These are phyloP conservation scores for Cytospora piceicola DNA, from an alignment of 2,329 filamentous ascomycete species.

Conservation along the genomic window DNA sequence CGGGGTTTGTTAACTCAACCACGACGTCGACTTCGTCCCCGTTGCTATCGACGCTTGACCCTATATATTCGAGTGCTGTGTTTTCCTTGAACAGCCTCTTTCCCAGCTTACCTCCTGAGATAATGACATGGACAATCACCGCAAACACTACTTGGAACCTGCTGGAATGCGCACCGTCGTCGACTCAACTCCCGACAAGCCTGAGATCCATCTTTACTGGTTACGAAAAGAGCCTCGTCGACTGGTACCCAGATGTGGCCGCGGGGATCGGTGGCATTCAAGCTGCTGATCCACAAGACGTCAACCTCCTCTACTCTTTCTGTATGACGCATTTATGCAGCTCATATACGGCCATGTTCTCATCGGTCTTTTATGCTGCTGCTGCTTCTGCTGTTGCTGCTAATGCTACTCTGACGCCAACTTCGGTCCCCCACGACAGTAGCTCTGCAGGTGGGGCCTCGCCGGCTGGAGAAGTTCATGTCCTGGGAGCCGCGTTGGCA, in stretches of 20 bases:
- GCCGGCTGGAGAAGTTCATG: neutral
- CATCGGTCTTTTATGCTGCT: neutral
- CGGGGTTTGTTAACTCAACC: neutral
- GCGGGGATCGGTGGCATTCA: neutral
- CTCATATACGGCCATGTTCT: neutral
- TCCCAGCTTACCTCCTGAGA: neutral
- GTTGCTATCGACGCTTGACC: neutral
- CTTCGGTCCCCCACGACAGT: neutral
- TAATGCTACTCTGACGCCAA: neutral
- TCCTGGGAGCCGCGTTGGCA: neutral
- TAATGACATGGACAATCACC: neutral
- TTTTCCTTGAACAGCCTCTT: neutral
- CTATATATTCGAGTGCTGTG: neutral
- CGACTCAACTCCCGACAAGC: neutral
- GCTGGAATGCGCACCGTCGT: neutral
- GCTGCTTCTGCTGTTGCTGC: no score
- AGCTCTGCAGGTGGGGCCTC: neutral
- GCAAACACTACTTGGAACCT: neutral
- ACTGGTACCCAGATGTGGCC: neutral
- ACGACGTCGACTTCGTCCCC: neutral
- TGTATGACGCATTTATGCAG: neutral
- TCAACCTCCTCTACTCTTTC: neutral
- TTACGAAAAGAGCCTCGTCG: neutral
- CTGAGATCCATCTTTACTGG: neutral
- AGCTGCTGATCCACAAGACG: neutral